phyloP scores from a whole-genome alignment of 2,329 filamentous ascomycete species.

The Cordyceps farinosa region DNA sequence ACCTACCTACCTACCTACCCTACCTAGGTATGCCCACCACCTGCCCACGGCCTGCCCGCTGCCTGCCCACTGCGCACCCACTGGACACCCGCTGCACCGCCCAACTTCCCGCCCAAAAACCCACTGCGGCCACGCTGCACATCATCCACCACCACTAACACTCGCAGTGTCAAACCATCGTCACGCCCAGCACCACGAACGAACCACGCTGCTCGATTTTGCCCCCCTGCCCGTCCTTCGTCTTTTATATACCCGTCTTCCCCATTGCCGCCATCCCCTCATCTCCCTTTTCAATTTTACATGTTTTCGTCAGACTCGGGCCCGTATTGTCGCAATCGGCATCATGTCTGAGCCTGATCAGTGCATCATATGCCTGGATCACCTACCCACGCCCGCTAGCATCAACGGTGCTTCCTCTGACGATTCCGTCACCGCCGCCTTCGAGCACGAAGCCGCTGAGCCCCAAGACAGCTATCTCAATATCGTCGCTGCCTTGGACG shows the following conservation, averaged over 20 bases:
- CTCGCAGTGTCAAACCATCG: background rate
- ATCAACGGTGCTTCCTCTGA: slow-evolving; percentile 24
- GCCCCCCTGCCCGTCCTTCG: slow-evolving; percentile 21
- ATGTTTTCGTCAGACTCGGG: slow-evolving; percentile 43
- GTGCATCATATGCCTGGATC: slow-evolving; percentile 68
- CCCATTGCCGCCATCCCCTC: slow-evolving; percentile 15
- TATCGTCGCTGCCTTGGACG: slow-evolving; percentile 58
- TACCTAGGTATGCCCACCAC: slow-evolving; percentile 2
- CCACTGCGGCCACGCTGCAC: background rate
- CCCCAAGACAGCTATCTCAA: slow-evolving; percentile 36
- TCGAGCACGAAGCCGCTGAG: slow-evolving; percentile 18
- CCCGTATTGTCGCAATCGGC: slow-evolving; percentile 38
- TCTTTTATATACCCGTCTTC: slow-evolving; percentile 16
- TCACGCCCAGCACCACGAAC: slow-evolving; percentile 17
- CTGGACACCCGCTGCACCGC: background rate
- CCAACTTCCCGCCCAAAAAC: background rate
- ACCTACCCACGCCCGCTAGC: slow-evolving; percentile 39
- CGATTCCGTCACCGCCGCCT: slow-evolving; percentile 24
- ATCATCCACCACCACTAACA: slow-evolving; percentile 12
- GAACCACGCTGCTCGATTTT: slow-evolving; percentile 22
- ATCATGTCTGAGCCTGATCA: slow-evolving; percentile 57
- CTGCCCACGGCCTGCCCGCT: background rate
- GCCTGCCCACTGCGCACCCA: background rate
- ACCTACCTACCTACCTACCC: too few relatives aligned
- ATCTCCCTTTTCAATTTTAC: slow-evolving; percentile 35